Conservation (phyloP, 345 rosid species). For the Gossypium anomalum region DNA sequence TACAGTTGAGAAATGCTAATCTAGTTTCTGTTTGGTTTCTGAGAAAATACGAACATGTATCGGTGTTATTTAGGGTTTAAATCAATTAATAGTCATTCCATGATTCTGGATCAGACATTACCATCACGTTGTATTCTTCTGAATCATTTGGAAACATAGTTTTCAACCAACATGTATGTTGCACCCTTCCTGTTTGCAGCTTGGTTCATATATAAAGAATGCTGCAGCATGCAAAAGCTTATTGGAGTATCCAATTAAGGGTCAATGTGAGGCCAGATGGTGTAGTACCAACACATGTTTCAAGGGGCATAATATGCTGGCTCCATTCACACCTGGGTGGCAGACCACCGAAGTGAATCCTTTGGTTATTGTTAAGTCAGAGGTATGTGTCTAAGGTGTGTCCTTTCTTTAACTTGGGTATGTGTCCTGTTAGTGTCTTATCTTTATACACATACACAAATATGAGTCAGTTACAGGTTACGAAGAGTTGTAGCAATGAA, state of each 20-base stretch:
- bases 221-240: slow-evolving; percentile 33
- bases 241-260: slow-evolving; percentile 22
- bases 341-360: slow-evolving; percentile 74
- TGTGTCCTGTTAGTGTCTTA: background rate
- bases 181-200: slow-evolving; percentile 27
- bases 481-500: no score
- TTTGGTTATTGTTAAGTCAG: slow-evolving; percentile 68
- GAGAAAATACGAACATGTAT: background rate
- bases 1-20: background rate
- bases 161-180: background rate
- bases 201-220: slow-evolving; percentile 37
- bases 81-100: background rate
- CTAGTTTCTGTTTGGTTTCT: background rate
- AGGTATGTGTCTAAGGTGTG: slow-evolving; percentile 36
- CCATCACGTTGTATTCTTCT: background rate
- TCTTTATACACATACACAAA: background rate
- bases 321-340: slow-evolving; percentile 99
- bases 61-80: slow-evolving; percentile 2
- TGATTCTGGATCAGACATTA: background rate
- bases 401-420: background rate
- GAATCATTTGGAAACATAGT: background rate
- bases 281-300: slow-evolving; percentile 50
- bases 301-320: slow-evolving; percentile 95
- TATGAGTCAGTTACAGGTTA: background rate
- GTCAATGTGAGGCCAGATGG: slow-evolving; percentile 36